Evolutionary conservation across 2,329 filamentous ascomycete genomes (phyloP).

Genomic region (Sporothrix mexicana): DNA sequence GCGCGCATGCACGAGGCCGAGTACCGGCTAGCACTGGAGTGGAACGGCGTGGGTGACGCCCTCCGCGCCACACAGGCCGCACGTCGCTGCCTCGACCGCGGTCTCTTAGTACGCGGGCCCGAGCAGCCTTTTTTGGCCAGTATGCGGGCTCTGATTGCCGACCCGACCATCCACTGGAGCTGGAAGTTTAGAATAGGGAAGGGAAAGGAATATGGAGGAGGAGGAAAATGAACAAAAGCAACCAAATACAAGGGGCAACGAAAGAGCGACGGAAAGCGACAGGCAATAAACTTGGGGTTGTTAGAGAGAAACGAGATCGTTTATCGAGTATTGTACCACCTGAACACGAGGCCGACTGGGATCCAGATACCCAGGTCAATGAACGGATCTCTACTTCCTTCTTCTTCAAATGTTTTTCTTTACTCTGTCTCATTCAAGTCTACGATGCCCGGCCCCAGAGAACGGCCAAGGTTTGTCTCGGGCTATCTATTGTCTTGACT

Average conservation of each 20-base stretch:
- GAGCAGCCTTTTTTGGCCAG: conserved; percentile 37
- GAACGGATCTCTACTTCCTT: no score
- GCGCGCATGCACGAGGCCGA: conserved; percentile 46
- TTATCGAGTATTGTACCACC: conserved; percentile 1
- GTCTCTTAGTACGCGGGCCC: conserved; percentile 37
- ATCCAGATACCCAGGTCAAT: neutral
- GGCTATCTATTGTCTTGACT: neutral
- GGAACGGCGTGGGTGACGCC: conserved; percentile 46
- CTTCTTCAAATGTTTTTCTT: neutral
- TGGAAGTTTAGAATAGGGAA: conserved; percentile 38
- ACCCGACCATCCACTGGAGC: conserved; percentile 39
- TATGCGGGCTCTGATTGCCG: conserved; percentile 36
- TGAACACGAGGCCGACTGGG: conserved; percentile 13
- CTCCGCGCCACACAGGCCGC: conserved; percentile 45
- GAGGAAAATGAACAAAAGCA: neutral
- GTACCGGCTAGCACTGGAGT: conserved; percentile 50
- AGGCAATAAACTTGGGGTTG: conserved; percentile 13
- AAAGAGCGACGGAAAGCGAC: neutral
- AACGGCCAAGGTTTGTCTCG: neutral
- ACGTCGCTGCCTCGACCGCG: conserved; percentile 38
- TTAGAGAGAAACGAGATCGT: conserved; percentile 1
- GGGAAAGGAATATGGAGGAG: neutral
- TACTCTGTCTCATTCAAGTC: neutral
- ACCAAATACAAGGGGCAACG: neutral
- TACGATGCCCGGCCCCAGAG: neutral